Evolutionary conservation across 1,284 basidiomycete genomes (phyloP).

Genomic region (Bjerkandera adusta): DNA sequence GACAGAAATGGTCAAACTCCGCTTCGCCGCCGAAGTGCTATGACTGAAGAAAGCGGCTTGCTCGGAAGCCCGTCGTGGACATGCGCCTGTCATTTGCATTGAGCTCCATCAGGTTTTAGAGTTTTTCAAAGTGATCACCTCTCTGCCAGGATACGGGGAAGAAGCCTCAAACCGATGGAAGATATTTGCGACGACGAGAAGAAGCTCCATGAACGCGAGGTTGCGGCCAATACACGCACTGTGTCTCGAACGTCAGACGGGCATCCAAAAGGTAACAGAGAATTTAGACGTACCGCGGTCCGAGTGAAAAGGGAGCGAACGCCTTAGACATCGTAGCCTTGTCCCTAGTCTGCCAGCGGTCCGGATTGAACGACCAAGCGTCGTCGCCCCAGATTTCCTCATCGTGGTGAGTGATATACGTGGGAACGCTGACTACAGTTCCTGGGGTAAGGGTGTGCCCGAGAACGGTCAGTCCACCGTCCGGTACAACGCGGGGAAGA

Average conservation of each 20-base stretch:
- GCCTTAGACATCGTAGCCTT: background rate
- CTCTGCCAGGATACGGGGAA: too few relatives aligned
- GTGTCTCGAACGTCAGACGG: too few relatives aligned
- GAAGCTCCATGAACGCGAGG: slow-evolving; percentile 66
- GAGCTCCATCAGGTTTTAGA: too few relatives aligned
- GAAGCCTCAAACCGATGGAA: too few relatives aligned
- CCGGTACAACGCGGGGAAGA: slow-evolving; percentile 66
- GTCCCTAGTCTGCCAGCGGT: slow-evolving; percentile 8
- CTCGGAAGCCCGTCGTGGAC: too few relatives aligned
- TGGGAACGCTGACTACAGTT: slow-evolving; percentile 7
- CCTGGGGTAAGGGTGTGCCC: slow-evolving; percentile 1
- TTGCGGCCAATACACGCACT: too few relatives aligned
- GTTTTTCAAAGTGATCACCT: too few relatives aligned
- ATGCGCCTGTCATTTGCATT: too few relatives aligned
- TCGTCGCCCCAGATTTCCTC: slow-evolving; percentile 12
- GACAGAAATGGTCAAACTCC: too few relatives aligned
- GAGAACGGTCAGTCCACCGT: slow-evolving; percentile 40
- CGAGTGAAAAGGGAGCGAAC: slow-evolving; percentile 47
- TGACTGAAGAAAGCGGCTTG: too few relatives aligned
- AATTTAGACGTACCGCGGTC: slow-evolving; percentile 57
- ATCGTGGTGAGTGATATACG: slow-evolving; percentile 5
- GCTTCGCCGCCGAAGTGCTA: too few relatives aligned
- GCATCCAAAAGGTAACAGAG: too few relatives aligned
- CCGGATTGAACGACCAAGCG: slow-evolving; percentile 11
- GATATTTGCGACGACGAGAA: slow-evolving; percentile 68